Conservation (phyloP, 2,329 filamentous ascomycete species). For the Paecilomyces niveus region DNA sequence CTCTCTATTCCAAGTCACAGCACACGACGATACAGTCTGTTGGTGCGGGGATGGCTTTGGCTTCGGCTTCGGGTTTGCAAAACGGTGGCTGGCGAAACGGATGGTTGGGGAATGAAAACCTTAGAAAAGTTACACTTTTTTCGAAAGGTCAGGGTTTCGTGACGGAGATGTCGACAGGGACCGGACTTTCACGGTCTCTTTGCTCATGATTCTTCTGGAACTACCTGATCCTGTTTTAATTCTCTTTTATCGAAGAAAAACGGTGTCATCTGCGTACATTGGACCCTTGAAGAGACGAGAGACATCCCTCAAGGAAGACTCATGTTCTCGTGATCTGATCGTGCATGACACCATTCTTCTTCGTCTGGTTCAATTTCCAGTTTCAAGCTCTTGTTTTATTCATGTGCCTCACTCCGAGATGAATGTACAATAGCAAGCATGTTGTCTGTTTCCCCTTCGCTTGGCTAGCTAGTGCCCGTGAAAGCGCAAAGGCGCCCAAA, state of each 20-base stretch:
- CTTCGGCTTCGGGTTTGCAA: not conserved
- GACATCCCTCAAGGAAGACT: too few relatives aligned
- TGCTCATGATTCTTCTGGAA: not conserved
- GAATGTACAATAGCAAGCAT: not conserved
- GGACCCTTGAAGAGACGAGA: too few relatives aligned
- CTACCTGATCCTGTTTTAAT: not conserved
- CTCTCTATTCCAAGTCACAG: not conserved
- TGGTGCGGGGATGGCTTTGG: not conserved
- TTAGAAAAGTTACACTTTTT: not conserved
- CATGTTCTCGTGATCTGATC: too few relatives aligned
- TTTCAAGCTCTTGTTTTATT: not conserved
- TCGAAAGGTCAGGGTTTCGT: not conserved
- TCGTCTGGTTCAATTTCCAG: not conserved
- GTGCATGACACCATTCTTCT: too few relatives aligned
- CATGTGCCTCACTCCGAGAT: not conserved
- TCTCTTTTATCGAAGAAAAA: not conserved
- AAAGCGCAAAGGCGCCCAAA: not conserved
- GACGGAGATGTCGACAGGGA: not conserved
- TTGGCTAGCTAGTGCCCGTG: not conserved
- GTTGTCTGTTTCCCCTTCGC: not conserved
- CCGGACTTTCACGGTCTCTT: not conserved
- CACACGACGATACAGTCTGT: not conserved
- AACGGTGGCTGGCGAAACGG: not conserved
- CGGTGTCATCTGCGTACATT: not conserved
- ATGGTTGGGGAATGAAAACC: not conserved